Evolutionary conservation across 163 green algal genomes (phyloP).

Genomic region (Trebouxia gelatinosa): DNA sequence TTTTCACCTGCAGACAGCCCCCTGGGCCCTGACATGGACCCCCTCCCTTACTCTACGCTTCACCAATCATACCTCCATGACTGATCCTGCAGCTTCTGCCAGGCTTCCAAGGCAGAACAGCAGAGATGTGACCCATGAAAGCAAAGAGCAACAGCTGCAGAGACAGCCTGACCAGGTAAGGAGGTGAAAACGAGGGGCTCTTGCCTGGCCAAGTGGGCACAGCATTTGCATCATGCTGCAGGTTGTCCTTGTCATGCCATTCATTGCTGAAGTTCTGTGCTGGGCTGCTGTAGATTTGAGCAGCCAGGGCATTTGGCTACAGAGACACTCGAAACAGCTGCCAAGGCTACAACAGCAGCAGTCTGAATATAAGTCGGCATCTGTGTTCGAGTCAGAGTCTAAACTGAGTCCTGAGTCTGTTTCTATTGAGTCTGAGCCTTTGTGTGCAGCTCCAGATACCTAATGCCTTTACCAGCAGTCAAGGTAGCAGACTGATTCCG

Average conservation of each 20-base stretch:
- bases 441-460: too few species aligned
- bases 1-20: constrained; percentile 37
- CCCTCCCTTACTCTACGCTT: constrained; percentile 47
- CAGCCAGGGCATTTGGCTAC: too few species aligned
- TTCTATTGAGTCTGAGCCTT: too few species aligned
- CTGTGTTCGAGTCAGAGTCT: background rate
- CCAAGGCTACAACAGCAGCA: background rate
- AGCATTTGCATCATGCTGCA: background rate
- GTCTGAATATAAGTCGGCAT: background rate
- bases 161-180: too few species aligned
- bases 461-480: too few species aligned
- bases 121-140: too few species aligned
- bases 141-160: too few species aligned
- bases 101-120: background rate
- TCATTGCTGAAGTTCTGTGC: too few species aligned
- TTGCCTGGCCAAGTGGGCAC: too few species aligned
- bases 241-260: background rate
- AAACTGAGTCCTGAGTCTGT: background rate
- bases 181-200: too few species aligned
- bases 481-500: background rate
- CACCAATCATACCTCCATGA: constrained; percentile 17
- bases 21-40: constrained; percentile 41
- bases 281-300: too few species aligned
- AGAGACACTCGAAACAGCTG: too few species aligned
- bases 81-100: background rate